Evolutionary conservation across 2,329 filamentous ascomycete genomes (phyloP).

Genomic region (Reticulascus tulasneorum): DNA sequence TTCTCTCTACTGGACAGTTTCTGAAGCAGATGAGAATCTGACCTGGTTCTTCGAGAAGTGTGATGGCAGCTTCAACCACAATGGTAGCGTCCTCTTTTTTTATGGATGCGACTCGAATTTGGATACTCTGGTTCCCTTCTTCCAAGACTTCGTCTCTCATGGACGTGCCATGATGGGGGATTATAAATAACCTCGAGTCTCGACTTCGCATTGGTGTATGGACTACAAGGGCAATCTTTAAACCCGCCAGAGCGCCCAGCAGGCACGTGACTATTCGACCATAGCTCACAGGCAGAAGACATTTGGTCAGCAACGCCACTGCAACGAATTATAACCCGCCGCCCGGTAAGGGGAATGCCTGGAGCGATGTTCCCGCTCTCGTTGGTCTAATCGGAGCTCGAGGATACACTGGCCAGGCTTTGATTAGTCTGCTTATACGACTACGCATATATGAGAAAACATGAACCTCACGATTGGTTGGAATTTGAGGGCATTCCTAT

Average conservation of each 20-base stretch:
- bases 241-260: slow-evolving; percentile 20
- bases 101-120: slow-evolving; percentile 82
- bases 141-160: slow-evolving; percentile 79
- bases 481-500: no score
- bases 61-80: slow-evolving; percentile 81
- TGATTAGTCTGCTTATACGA: no score
- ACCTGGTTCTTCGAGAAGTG: slow-evolving; percentile 99
- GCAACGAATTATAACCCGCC: no score
- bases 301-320: no score
- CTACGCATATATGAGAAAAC: slow-evolving; percentile 81
- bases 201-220: slow-evolving; percentile 75
- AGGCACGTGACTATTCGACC: slow-evolving; percentile 61
- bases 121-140: slow-evolving; percentile 76
- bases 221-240: slow-evolving; percentile 55
- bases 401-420: slow-evolving; percentile 45
- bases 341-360: slow-evolving; percentile 23
- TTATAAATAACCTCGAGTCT: slow-evolving; percentile 85
- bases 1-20: slow-evolving; percentile 93
- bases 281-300: no score
- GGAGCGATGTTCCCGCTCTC: no score
- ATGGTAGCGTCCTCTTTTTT: slow-evolving; percentile 93
- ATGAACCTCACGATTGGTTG: slow-evolving; percentile 90
- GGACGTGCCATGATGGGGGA: slow-evolving; percentile 85
- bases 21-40: slow-evolving; percentile 91
- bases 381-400: slow-evolving; percentile 48